These are phyloP conservation scores for Ceratobasidium theobromae DNA, from an alignment of 1,284 basidiomycete genomes.

Conservation along the genomic window DNA sequence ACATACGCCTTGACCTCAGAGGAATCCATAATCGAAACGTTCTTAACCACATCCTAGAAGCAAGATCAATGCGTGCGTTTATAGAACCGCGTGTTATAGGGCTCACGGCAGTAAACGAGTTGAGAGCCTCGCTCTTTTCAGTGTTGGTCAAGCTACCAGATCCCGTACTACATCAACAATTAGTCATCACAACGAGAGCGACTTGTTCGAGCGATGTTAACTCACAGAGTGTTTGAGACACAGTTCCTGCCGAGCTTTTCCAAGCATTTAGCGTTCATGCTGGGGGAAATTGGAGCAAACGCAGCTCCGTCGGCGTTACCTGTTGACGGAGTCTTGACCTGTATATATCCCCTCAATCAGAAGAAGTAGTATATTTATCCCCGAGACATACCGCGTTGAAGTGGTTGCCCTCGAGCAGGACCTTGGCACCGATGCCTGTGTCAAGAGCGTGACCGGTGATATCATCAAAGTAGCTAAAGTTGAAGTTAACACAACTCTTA, in stretches of 20 bases:
- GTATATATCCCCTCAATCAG: not conserved
- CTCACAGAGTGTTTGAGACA: not conserved
- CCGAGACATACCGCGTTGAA: conserved; percentile 4
- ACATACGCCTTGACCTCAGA: conserved; percentile 13
- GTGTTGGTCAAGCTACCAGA: not conserved
- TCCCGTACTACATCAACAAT: not conserved
- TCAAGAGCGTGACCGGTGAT: conserved; percentile 27
- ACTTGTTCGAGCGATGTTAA: not conserved
- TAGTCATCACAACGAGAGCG: not conserved
- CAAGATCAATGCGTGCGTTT: conserved; percentile 38
- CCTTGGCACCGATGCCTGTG: not conserved
- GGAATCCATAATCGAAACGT: conserved; percentile 22
- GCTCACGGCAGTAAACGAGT: not conserved
- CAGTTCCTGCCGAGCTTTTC: not conserved
- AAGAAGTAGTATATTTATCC: not conserved
- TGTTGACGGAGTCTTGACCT: not conserved
- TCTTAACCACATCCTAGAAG: conserved; percentile 25
- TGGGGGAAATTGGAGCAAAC: not conserved
- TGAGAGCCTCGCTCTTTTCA: not conserved
- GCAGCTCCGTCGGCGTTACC: not conserved
- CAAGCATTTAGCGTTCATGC: not conserved
- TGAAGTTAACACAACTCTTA: not conserved
- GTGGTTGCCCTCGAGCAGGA: conserved; percentile 22
- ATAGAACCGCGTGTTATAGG: not conserved
- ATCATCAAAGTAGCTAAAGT: conserved; percentile 1